phyloP scores from a whole-genome alignment of 345 rosid genomes.

The Citrus maxima region DNA sequence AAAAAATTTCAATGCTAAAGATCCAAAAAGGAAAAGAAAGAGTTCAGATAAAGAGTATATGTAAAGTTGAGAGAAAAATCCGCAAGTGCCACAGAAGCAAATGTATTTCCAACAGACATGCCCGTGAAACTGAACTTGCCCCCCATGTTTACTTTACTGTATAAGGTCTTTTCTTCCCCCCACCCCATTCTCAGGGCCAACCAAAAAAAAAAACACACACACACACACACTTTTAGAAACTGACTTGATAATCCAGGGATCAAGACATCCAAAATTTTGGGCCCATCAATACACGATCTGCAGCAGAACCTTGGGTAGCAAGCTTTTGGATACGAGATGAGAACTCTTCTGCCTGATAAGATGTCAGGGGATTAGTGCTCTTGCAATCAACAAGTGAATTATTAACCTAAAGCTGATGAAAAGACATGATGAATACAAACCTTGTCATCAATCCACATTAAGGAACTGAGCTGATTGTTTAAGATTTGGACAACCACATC shows the following conservation, averaged over 20 bases:
- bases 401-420: too few species aligned
- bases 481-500: constrained; percentile 86
- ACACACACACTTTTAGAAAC: not conserved
- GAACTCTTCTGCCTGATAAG: constrained; percentile 85
- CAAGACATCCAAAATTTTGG: constrained; percentile 76
- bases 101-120: not conserved
- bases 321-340: constrained; percentile 74
- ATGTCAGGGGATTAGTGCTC: constrained; percentile 12
- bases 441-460: constrained; percentile 98
- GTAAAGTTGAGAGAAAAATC: not conserved
- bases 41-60: not conserved
- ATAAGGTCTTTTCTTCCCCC: not conserved
- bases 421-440: constrained; percentile 25
- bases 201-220: too few species aligned
- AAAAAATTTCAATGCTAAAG: not conserved
- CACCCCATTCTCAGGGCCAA: too few species aligned
- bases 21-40: not conserved
- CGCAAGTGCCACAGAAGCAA: not conserved
- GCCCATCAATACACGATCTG: constrained; percentile 55
- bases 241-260: constrained; percentile 7
- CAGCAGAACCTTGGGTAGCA: constrained; percentile 65
- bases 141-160: not conserved
- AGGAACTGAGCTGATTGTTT: constrained; percentile 94
- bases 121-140: not conserved
- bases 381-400: not conserved